Evolutionary conservation across 768 basidiomycete species (phyloP), one percentile per base, ranked within the genome.

Genomic region (Arthromyces matolae): DNA sequence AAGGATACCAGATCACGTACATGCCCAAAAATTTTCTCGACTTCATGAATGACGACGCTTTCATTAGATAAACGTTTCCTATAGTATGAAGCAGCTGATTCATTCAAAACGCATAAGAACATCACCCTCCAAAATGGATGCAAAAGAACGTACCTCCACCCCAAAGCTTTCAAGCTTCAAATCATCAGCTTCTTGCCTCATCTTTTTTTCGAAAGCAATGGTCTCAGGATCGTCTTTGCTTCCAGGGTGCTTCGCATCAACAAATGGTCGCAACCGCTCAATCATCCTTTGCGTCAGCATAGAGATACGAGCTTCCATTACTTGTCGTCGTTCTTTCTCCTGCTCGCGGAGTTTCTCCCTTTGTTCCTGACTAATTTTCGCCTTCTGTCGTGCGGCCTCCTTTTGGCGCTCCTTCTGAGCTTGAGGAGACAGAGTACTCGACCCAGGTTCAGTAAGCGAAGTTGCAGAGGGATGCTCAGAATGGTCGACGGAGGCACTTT

Each of bases 161-260:
- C 96, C 96, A 66, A 99, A 99, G 56, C 90, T 93, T 73, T 99
- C 95, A 44, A 97, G 68, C 71, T 97, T 97, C 57, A 99, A 63
- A 69, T 99, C 96, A 47, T 95, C 93, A 1, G 89, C 91, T 65
- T 99, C 96, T 23, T 79, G 71, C 59, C 68, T 76, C 64, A 95
- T 89, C 64, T 76, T 82, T 43, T 76, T 73, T 65, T 89, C 84
- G 60, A 93, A 99, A 13, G 77, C 73, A 40, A 66, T 67, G 9
- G 90, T 92, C 73, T 98, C 96, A 0, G 84, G 71, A 58, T 98
- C 96, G 42, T 80, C 85, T 62, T 77, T 79, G 2, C 74, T 84
- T 9, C 89, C 89, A 2, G 93, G 93, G 41, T 80, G 71, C 65
- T 89, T 83, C 35, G 94, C 93, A 57, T 93, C 88, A 18, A 98